Evolutionary conservation across 139 green algal species (phyloP), one percentile per base, ranked within the genome.

Genomic region (Eudorina sp.): DNA sequence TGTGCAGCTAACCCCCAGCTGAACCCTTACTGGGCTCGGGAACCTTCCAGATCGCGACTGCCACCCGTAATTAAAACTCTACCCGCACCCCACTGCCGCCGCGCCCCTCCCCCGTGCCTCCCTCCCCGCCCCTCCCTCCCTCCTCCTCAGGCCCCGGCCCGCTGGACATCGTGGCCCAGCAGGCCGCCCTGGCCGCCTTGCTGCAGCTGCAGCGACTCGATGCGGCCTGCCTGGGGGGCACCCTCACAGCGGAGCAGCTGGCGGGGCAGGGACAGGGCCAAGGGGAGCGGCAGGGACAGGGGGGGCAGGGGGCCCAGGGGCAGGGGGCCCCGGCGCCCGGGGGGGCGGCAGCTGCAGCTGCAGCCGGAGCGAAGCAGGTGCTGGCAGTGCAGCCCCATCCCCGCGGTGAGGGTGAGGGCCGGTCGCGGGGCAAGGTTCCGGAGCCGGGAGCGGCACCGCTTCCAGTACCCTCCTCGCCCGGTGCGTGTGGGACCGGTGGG

Each of bases 131-230:
- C 53, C 34, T 0, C 53, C 53, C 77, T 41, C 11, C 40, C 27
- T 68, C 53, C 19, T 9, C 45, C 25, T 9, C 45, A 87, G 81
- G 64, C 46, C 81, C 81, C 46, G 81, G 18, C 19, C 64, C 81
- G 1, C 46, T 78, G 64, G 81, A 87, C 1, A 0, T 87, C n/a
- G 81, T 34, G 0, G 2, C 45, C 8, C 81, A 87, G 81, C 81
- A 87, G 81, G 81, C 62, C 21, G 81, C 81, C 18, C 81, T 87
- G n/a, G 41, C 38, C 9, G 81, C 81, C 6, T 36, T 87, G 62
- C 45, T 29, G 2, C 1, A 31, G 64, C 81, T 87, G 64, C 81
- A 87, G 81, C 16, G 13, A 5, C 53, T 84, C 53, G 77, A 84
- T 36, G 77, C 53, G 36, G 36, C 53, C 36, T 72, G 53, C 36